A percentile compares a stretch with the other conserved stretches of the same genome.
phyloP scores from a whole-genome alignment of 2,329 filamentous ascomycete species.

The Teratosphaeria pseudoeucalypti region DNA sequence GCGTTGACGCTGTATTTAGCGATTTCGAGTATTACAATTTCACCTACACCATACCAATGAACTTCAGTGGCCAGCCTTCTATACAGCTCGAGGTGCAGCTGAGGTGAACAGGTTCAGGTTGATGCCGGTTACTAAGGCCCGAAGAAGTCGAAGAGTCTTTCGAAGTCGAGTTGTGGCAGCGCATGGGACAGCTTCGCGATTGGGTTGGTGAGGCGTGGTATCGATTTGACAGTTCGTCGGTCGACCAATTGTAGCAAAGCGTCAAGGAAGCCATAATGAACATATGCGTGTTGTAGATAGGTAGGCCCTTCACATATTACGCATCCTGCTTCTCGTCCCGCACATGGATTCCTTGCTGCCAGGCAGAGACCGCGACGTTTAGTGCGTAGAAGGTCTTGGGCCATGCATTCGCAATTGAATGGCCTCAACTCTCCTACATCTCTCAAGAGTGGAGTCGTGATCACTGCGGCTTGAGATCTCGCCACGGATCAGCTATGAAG shows the following conservation, averaged over 20 bases:
- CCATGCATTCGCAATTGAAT: neutral
- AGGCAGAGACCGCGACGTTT: too few relatives aligned
- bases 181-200: neutral
- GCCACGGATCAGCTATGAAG: constrained; percentile 67
- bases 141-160: neutral
- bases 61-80: neutral
- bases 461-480: constrained; percentile 27
- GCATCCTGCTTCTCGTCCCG: too few relatives aligned
- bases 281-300: too few relatives aligned
- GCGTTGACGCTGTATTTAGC: constrained; percentile 4
- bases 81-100: neutral
- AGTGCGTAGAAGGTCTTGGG: neutral
- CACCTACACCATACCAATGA: constrained; percentile 24
- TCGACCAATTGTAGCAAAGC: too few relatives aligned
- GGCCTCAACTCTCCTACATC: neutral
- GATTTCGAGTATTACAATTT: constrained; percentile 35
- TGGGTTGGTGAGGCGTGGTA: too few relatives aligned
- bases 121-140: neutral
- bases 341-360: too few relatives aligned
- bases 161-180: neutral
- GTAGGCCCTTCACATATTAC: too few relatives aligned
- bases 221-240: too few relatives aligned
- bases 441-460: neutral
- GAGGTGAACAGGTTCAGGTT: neutral
- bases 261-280: too few relatives aligned